Percentiles rank a stretch among this genome's conserved stretches.
Evolutionary conservation across 164 flowering plant species (phyloP).

Genomic region (Amborella trichopoda): DNA sequence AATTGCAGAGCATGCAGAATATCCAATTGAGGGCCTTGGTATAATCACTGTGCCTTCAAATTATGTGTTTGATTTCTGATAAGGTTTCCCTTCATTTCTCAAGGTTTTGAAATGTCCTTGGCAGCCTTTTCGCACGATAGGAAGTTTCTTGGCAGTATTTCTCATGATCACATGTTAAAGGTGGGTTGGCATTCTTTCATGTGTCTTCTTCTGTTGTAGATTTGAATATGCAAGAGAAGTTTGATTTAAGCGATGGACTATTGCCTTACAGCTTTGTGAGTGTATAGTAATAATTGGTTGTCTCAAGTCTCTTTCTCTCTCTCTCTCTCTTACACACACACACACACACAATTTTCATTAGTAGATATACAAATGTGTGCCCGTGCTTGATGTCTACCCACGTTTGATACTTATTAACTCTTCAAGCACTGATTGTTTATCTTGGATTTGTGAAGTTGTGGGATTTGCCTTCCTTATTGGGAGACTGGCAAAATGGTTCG

Average conservation of each 20-base stretch:
- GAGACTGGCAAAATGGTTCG: constrained; percentile 1
- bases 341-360: not conserved
- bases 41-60: constrained; percentile 12
- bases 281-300: too few relatives aligned
- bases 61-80: constrained; percentile 3
- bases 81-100: not conserved
- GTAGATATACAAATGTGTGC: not conserved
- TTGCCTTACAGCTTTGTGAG: too few relatives aligned
- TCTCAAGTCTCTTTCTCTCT: too few relatives aligned
- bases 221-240: too few relatives aligned
- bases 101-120: constrained; percentile 2
- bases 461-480: not conserved
- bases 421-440: not conserved
- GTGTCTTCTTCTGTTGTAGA: too few relatives aligned
- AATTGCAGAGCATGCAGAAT: constrained; percentile 91
- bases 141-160: constrained; percentile 80
- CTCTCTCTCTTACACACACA: too few relatives aligned
- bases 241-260: too few relatives aligned
- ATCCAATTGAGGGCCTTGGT: constrained; percentile 93
- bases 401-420: not conserved
- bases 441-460: not conserved
- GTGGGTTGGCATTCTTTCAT: constrained; percentile 17
- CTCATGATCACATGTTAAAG: constrained; percentile 81
- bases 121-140: constrained; percentile 88
- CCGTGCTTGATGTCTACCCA: not conserved